These are phyloP conservation scores for Oryza glaberrima DNA, from an alignment of 176 grass and related monocot species.

Conservation along the genomic window DNA sequence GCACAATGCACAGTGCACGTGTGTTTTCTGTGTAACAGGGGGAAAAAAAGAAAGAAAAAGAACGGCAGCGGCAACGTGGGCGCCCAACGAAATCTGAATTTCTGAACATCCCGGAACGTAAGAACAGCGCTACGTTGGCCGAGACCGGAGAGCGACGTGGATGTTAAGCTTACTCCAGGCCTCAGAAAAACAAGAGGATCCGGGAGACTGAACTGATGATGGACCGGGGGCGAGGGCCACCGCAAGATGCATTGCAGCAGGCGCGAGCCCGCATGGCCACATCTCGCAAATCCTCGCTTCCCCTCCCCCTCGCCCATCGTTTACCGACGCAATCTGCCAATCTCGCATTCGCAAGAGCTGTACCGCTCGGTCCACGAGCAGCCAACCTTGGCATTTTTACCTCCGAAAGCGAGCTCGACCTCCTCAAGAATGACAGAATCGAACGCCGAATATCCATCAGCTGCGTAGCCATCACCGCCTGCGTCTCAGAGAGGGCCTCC, in stretches of 20 bases:
- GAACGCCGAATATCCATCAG: conserved; percentile 34
- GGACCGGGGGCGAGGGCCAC: background rate
- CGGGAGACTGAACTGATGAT: background rate
- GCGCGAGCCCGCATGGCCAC: background rate
- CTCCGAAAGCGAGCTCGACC: background rate
- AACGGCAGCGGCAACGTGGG: background rate
- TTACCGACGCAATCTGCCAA: background rate
- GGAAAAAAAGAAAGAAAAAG: too few species aligned
- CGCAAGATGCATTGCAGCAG: background rate
- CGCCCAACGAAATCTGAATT: background rate
- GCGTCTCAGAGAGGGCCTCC: background rate
- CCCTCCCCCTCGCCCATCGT: background rate
- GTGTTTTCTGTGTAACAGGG: too few species aligned
- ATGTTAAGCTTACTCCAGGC: background rate
- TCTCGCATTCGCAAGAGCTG: background rate
- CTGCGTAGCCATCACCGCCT: background rate
- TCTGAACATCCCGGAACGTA: background rate
- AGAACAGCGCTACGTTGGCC: background rate
- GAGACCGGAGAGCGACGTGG: background rate
- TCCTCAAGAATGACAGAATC: background rate
- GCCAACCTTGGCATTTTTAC: background rate
- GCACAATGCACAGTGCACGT: too few species aligned
- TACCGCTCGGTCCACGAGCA: background rate
- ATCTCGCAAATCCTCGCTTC: background rate
- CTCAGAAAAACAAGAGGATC: background rate